Conservation (phyloP, 805 yeast species). For the Candida morakotiae region DNA sequence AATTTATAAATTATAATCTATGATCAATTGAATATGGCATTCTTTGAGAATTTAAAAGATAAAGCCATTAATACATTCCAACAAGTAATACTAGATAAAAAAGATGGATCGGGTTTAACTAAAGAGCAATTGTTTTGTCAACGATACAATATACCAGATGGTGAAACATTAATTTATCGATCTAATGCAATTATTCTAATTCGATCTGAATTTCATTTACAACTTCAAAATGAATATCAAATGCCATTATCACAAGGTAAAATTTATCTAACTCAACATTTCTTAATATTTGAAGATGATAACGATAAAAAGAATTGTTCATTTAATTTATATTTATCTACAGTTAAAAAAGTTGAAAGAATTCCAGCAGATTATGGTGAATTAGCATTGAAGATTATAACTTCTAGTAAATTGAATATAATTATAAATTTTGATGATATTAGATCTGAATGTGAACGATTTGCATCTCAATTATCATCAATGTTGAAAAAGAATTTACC, state of each 20-base stretch:
- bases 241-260: constrained; percentile 49
- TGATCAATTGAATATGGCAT: constrained; percentile 35
- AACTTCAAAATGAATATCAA: neutral
- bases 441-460: constrained; percentile 72
- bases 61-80: constrained; percentile 44
- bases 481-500: constrained; percentile 60
- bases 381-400: constrained; percentile 69
- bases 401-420: constrained; percentile 61
- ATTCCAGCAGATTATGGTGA: constrained; percentile 61
- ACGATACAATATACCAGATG: constrained; percentile 67
- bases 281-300: constrained; percentile 67
- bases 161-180: constrained; percentile 62
- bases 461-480: constrained; percentile 64
- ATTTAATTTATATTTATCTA: constrained; percentile 67
- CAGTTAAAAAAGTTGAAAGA: constrained; percentile 82
- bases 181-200: constrained; percentile 55
- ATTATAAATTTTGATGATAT: constrained; percentile 75
- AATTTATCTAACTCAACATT: constrained; percentile 70
- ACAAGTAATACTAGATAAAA: constrained; percentile 39
- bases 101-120: constrained; percentile 42
- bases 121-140: constrained; percentile 68
- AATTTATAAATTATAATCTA: neutral
- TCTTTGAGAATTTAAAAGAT: constrained; percentile 44
- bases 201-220: constrained; percentile 14
- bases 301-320: constrained; percentile 66